Base-by-base conservation (phyloP, 306 rosid species). In the Cercis canadensis region DNA sequence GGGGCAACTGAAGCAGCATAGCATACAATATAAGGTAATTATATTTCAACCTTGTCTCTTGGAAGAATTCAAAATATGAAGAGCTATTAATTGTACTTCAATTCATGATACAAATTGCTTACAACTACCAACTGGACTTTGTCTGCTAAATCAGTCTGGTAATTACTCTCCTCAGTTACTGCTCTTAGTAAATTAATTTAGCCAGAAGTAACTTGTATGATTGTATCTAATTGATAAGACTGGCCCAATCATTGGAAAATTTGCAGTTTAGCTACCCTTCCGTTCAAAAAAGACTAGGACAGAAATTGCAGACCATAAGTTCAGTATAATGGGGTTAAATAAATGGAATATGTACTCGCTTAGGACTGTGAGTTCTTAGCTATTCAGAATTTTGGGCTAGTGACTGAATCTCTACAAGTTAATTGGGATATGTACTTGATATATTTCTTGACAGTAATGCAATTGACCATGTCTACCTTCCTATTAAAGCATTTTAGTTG, bases 401-500 rank as follows among this genome's bases (percentile, higher is more conserved):
- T 74, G 68, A 67, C 43, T 65, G 60, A 29, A 63, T 60, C 55
- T 74, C 65, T 75, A 57, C n/a, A 65, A 50, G 57, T 70, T 77
- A 73, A 34, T 67, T 24, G 47, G 81, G 76, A 69, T 69, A 49
- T 54, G 57, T 73, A 67, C 64, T 44, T n/a, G 32, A 55, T 70
- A 11, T 66, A 73, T 63, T 75, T 79, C 66, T 41, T 8, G 29
- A 55, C 65, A 67, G 70, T 41, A 58, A 74, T 64, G 61, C 52
- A 43, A 65, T 68, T 56, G 83, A 78, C 70, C 43, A 46, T 62
- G 75, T 69, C 68, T 70, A 63, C 56, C 68, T 68, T 87, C 74
- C 75, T 56, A 60, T 80, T 86, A 67, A 86, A 82, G 82, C 29
- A 37, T 72, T 65, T 74, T 60, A 32, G 80, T 75, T 85, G 85